Evolutionary conservation across 2,329 filamentous ascomycete species (phyloP).

Genomic region (Penicillium sp.): DNA sequence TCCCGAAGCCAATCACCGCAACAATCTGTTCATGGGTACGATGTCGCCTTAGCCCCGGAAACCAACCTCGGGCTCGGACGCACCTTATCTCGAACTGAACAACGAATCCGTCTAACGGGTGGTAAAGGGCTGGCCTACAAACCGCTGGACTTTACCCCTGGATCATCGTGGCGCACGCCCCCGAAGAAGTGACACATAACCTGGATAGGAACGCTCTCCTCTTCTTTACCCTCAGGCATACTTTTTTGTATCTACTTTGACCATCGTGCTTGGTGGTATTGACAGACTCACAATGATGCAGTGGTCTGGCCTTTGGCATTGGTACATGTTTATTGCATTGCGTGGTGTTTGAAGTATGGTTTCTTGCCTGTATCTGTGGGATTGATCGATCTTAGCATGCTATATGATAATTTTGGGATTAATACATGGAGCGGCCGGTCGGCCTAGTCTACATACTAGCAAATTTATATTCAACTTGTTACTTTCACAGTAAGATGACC

Average conservation of each 20-base stretch:
- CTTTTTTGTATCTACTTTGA: background rate
- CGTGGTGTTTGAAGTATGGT: slow-evolving; percentile 13
- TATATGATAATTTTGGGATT: slow-evolving; percentile 13
- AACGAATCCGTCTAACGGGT: slow-evolving; percentile 49
- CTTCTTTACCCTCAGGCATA: background rate
- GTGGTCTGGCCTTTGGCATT: slow-evolving; percentile 14
- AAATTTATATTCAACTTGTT: background rate
- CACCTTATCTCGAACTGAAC: slow-evolving; percentile 49
- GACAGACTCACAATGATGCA: background rate
- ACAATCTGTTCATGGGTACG: slow-evolving; percentile 41
- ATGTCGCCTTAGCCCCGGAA: slow-evolving; percentile 47
- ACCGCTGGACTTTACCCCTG: slow-evolving; percentile 38
- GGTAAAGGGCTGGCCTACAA: slow-evolving; percentile 50
- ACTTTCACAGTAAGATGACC: background rate
- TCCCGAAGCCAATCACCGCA: slow-evolving; percentile 38
- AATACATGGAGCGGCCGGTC: slow-evolving; percentile 4
- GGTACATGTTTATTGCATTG: slow-evolving; percentile 20
- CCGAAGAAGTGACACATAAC: slow-evolving; percentile 14
- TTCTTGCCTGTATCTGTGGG: slow-evolving; percentile 2
- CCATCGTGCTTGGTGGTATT: background rate
- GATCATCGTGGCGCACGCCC: slow-evolving; percentile 23
- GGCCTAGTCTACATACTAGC: background rate
- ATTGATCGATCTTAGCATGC: slow-evolving; percentile 4
- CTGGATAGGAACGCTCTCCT: background rate
- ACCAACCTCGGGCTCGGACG: slow-evolving; percentile 44